Conservation (phyloP, 495 filamentous ascomycete species). For the Cercophora sp. region DNA sequence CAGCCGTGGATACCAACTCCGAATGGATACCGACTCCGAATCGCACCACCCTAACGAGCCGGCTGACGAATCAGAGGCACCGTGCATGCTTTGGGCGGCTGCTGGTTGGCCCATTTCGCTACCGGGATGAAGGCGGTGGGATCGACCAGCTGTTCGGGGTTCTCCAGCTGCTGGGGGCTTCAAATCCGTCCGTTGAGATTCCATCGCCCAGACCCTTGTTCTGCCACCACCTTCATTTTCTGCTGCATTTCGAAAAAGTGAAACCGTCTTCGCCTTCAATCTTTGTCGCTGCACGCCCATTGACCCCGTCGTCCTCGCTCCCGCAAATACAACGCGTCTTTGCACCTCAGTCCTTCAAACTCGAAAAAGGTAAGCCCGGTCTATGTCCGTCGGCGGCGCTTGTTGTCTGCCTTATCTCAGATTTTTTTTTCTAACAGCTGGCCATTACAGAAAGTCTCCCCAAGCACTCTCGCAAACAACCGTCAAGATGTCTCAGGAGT, state of each 20-base stretch:
- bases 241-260: slow-evolving; percentile 12
- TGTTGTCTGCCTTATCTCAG: neutral
- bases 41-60: slow-evolving; percentile 10
- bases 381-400: neutral
- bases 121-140: slow-evolving; percentile 12
- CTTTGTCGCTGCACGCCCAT: neutral
- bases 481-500: slow-evolving; percentile 64
- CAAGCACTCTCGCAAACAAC: slow-evolving; percentile 7
- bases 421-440: slow-evolving; percentile 19
- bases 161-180: slow-evolving; percentile 5
- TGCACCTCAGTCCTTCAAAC: neutral
- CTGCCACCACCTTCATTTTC: slow-evolving; percentile 11
- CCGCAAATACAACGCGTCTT: neutral
- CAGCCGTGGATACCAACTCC: slow-evolving; percentile 11
- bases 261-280: neutral
- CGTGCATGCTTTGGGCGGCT: slow-evolving; percentile 7
- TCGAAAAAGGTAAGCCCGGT: neutral
- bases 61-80: slow-evolving; percentile 20
- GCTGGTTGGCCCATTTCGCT: slow-evolving; percentile 14
- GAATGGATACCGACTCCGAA: slow-evolving; percentile 7
- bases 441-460: slow-evolving; percentile 11
- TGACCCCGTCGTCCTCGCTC: neutral
- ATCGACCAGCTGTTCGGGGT: too few relatives aligned
- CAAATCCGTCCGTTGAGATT: neutral
- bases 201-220: neutral